These are phyloP conservation scores for Scheffersomyces parashehatae DNA, from an alignment of 1,139 yeast genomes.

Conservation along the genomic window DNA sequence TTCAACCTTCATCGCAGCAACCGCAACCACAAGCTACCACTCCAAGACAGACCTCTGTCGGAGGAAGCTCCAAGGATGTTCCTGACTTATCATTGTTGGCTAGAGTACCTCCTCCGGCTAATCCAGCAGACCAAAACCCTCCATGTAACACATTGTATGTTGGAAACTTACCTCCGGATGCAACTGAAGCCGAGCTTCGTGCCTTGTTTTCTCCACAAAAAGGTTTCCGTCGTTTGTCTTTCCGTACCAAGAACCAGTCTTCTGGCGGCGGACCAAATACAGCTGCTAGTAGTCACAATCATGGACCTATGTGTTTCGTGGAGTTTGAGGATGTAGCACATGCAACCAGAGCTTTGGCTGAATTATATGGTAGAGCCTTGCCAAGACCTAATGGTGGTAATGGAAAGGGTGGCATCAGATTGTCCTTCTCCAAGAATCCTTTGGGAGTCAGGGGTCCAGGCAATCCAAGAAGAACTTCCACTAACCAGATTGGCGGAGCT, in stretches of 20 bases:
- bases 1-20: conserved; percentile 7
- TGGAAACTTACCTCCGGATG: conserved; percentile 96
- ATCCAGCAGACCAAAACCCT: conserved; percentile 98
- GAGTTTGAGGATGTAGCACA: conserved; percentile 94
- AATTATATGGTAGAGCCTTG: conserved; percentile 82
- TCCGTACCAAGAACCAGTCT: conserved; percentile 69
- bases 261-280: conserved; percentile 22
- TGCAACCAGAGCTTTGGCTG: conserved; percentile 93
- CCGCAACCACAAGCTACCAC: conserved; percentile 9
- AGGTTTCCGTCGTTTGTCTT: conserved; percentile 89
- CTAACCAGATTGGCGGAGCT: conserved; percentile 29
- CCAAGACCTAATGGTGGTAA: conserved; percentile 68
- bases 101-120: conserved; percentile 92
- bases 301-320: conserved; percentile 99
- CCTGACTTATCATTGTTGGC: conserved; percentile 75
- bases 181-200: conserved; percentile 89
- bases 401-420: conserved; percentile 91
- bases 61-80: conserved; percentile 35
- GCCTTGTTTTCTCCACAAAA: conserved; percentile 84
- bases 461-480: conserved; percentile 44
- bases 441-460: conserved; percentile 87
- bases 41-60: conserved; percentile 9
- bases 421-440: conserved; percentile 93
- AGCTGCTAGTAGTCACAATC: conserved; percentile 45
- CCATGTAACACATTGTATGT: conserved; percentile 97